Conservation (phyloP, 192 early-diverging fungal genomes). For the Mortierella alpina region DNA sequence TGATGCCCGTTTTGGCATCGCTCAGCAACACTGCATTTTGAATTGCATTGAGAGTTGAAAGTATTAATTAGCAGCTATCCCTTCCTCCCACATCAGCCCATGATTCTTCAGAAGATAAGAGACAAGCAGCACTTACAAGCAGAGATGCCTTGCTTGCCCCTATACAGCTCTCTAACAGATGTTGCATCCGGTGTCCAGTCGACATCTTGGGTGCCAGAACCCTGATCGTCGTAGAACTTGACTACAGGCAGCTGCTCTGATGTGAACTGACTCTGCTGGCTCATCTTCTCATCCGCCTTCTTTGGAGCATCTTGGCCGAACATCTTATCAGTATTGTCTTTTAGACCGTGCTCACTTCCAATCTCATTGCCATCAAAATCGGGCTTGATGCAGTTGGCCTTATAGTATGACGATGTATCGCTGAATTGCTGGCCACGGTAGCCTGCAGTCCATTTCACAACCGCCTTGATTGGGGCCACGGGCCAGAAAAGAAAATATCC, state of each 20-base stretch:
- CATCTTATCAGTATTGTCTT: conserved; percentile 2
- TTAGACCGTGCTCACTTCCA: conserved; percentile 2
- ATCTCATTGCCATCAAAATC: background rate
- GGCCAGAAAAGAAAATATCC: background rate
- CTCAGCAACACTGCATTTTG: conserved; percentile 13
- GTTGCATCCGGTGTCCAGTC: background rate
- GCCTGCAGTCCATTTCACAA: conserved; percentile 17
- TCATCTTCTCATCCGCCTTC: conserved; percentile 23
- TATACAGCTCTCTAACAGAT: conserved; percentile 13
- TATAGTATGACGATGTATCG: conserved; percentile 13
- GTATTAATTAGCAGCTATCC: background rate
- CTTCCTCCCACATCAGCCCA: background rate
- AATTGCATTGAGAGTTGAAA: background rate
- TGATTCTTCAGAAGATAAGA: background rate
- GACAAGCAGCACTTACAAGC: conserved; percentile 9
- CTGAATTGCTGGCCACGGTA: conserved; percentile 15
- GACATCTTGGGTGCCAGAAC: conserved; percentile 20
- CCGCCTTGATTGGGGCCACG: background rate
- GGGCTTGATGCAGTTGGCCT: conserved; percentile 22
- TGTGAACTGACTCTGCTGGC: conserved; percentile 14
- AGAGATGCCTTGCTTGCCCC: conserved; percentile 32
- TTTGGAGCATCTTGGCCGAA: background rate
- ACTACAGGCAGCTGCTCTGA: conserved; percentile 21
- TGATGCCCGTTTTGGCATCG: conserved; percentile 33
- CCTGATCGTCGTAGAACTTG: conserved; percentile 41